Evolutionary conservation across 345 rosid species (phyloP).

Genomic region (Eucalyptus melliodora): DNA sequence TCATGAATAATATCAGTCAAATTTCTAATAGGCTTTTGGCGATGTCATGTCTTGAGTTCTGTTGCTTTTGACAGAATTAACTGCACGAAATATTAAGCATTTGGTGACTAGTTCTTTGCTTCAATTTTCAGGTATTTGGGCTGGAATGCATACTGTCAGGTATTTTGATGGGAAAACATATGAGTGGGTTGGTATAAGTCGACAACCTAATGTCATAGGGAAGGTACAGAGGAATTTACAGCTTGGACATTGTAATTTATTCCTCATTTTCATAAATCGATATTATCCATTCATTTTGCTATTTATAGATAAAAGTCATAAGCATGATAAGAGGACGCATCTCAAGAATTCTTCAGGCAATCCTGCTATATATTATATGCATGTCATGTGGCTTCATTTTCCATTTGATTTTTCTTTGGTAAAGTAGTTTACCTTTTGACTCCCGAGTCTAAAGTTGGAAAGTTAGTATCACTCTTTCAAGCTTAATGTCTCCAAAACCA

Average conservation of each 20-base stretch:
- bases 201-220: constrained; percentile 83
- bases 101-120: background rate
- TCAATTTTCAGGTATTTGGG: constrained; percentile 74
- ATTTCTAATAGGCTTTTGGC: background rate
- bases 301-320: background rate
- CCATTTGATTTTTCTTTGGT: background rate
- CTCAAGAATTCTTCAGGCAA: background rate
- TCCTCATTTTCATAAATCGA: background rate
- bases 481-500: background rate
- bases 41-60: background rate
- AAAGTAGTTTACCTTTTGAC: background rate
- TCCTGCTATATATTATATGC: no score
- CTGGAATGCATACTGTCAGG: constrained; percentile 93
- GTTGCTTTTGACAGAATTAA: background rate
- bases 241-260: background rate
- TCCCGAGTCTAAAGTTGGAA: background rate
- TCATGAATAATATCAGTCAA: background rate
- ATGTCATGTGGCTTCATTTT: background rate
- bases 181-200: constrained; percentile 99
- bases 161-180: constrained; percentile 94
- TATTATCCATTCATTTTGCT: background rate
- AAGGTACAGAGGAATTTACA: constrained; percentile 26
- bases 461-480: background rate
- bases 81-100: background rate
- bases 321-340: background rate